Evolutionary conservation across 257 asterid species (phyloP).

Genomic region (Echium plantagineum): DNA sequence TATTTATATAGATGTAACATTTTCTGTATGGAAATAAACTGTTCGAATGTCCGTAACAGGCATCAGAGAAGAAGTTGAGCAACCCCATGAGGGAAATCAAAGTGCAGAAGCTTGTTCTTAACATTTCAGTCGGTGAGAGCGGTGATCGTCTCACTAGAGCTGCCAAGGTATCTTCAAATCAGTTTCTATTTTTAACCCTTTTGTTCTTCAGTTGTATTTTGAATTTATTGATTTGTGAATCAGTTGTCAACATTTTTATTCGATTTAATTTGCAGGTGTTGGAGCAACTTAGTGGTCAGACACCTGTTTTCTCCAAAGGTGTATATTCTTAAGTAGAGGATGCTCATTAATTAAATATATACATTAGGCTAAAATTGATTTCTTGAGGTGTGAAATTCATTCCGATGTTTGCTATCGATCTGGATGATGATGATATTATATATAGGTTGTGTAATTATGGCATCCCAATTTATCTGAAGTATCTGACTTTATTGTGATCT

Average conservation of each 20-base stretch:
- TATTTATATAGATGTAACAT: too few relatives aligned
- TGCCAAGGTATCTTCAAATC: conserved; percentile 21
- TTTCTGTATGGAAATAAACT: neutral
- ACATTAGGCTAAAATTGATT: too few relatives aligned
- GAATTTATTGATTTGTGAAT: neutral
- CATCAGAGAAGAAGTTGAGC: conserved; percentile 33
- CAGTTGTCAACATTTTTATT: neutral
- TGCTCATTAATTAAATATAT: neutral
- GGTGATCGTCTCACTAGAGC: conserved; percentile 51
- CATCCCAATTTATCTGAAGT: neutral
- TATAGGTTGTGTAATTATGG: too few relatives aligned
- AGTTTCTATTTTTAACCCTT: neutral
- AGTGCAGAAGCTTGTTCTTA: conserved; percentile 42
- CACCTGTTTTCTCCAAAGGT: conserved; percentile 36
- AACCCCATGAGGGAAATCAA: conserved; percentile 46
- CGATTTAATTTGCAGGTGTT: conserved; percentile 16
- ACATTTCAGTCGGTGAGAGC: conserved; percentile 48
- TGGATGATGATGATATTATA: neutral
- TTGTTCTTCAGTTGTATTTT: neutral
- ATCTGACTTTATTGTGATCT: neutral
- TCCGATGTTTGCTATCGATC: too few relatives aligned
- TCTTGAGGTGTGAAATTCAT: too few relatives aligned
- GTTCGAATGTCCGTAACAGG: conserved; percentile 3
- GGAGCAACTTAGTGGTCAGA: conserved; percentile 31
- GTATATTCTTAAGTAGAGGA: neutral